Evolutionary conservation across 495 filamentous ascomycete genomes (phyloP), one percentile per base, ranked within the genome.

Genomic region (Aspergillus baeticus): DNA sequence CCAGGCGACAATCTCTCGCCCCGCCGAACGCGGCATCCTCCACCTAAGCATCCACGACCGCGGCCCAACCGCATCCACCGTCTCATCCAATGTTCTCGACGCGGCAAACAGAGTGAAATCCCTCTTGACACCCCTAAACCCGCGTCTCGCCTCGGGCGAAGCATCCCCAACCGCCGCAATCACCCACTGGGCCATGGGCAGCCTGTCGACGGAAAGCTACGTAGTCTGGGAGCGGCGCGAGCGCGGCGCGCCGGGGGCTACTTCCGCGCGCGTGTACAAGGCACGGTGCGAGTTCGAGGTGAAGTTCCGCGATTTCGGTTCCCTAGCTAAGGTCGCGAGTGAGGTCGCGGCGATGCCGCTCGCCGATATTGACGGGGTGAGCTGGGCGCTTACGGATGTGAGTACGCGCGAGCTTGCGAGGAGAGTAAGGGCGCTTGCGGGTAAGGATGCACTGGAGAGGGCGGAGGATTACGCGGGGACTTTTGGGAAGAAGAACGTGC

Each of bases 21-120:
- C 45, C 45, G 45, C 45, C 45, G 45, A 49, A 36, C 45, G 45
- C n/a, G 45, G 13, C 23, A 34, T 35, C 5, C 29, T 49, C 26
- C 15, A 6, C 22, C 17, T 49, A 26, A 20, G 2, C 5, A 20
- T 49, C 26, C 6, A 18, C 33, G 23, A 34, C 45, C 35, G 14
- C 29, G 18, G 29, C 26, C 11, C 45, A 1, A 29, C 33, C 26
- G 13, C n/a, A 29, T 4, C 45, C 13, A 15, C 17, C n/a, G 31
- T 34, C 26, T 35, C 45, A 2, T 10, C 6, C 26, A 49, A 49
- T 5, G 45, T 49, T 5, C 10, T 49, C 45, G 3, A 26, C 45
- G 3, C 14, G 29, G 18, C 45, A 5, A 35, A 18, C 13, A 5
- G 2, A 1, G 10, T 49, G 15, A 31, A 34, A 15, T 11, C 33